phyloP scores from a whole-genome alignment of 805 yeast genomes.

The Zygotorulaspora danielsina region DNA sequence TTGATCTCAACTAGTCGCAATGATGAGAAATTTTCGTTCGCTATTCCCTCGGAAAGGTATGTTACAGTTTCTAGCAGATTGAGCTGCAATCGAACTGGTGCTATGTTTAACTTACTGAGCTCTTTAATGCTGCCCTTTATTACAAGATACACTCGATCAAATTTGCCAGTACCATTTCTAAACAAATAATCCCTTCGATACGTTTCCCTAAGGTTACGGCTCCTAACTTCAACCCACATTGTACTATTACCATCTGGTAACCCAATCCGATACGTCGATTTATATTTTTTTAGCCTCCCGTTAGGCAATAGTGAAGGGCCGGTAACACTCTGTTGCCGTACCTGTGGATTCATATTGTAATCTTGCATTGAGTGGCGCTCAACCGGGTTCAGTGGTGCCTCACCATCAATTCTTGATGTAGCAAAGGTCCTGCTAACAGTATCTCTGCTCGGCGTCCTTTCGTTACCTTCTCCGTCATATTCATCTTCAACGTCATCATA shows the following conservation, averaged over 20 bases:
- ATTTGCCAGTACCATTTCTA: conserved; percentile 21
- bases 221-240: conserved; percentile 29
- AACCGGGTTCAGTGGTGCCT: neutral
- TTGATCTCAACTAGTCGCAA: conserved; percentile 24
- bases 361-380: conserved; percentile 2
- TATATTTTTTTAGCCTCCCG: conserved; percentile 10
- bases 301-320: conserved; percentile 5
- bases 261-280: conserved; percentile 21
- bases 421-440: neutral
- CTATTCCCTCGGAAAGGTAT: conserved; percentile 30
- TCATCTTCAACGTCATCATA: conserved; percentile 16
- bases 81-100: conserved; percentile 23
- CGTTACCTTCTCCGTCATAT: conserved; percentile 2
- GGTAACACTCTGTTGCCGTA: neutral
- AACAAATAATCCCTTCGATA: conserved; percentile 28
- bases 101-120: conserved; percentile 10
- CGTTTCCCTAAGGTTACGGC: conserved; percentile 18
- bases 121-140: conserved; percentile 14
- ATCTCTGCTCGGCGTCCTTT: conserved; percentile 1
- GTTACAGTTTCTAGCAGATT: conserved; percentile 30
- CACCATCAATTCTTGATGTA: neutral
- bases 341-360: conserved; percentile 9
- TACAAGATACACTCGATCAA: conserved; percentile 24
- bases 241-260: conserved; percentile 19
- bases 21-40: conserved; percentile 31